A percentile compares a stretch with the other conserved stretches of the same genome.
Evolutionary conservation across 257 asterid genomes (phyloP).

Genomic region (Rehmannia glutinosa): DNA sequence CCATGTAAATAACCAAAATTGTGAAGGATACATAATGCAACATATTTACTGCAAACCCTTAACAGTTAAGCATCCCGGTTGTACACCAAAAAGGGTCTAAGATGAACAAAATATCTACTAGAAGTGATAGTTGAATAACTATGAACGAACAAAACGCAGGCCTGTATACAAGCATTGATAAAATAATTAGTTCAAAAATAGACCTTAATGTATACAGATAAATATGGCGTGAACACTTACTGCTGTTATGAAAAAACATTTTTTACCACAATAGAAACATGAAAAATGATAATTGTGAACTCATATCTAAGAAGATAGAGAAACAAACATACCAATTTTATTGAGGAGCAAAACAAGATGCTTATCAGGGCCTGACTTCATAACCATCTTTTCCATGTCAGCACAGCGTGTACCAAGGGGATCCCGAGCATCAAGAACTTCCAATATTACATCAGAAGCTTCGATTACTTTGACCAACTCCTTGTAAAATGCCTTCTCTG

Average conservation of each 20-base stretch:
- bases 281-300: neutral
- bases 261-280: neutral
- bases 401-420: slow-evolving; percentile 89
- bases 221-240: neutral
- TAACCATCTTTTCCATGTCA: slow-evolving; percentile 94
- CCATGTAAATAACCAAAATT: neutral
- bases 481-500: slow-evolving; percentile 83
- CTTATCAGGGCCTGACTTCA: slow-evolving; percentile 69
- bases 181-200: neutral
- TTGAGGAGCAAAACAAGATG: slow-evolving; percentile 84
- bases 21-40: neutral
- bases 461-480: slow-evolving; percentile 90
- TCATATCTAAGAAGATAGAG: neutral
- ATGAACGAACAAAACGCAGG: neutral
- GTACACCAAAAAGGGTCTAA: neutral
- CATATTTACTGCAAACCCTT: neutral
- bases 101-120: neutral
- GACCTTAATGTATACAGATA: neutral
- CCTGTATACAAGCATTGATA: too few species aligned
- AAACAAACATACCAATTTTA: slow-evolving; percentile 63
- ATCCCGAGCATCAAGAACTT: slow-evolving; percentile 98
- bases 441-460: slow-evolving; percentile 91
- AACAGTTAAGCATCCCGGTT: neutral
- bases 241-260: neutral
- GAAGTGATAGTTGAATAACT: neutral